A percentile compares a stretch with the other conserved stretches of the same genome.
Evolutionary conservation across 352 stramenopile species (phyloP).

Genomic region (Globisporangium acanthophoron): DNA sequence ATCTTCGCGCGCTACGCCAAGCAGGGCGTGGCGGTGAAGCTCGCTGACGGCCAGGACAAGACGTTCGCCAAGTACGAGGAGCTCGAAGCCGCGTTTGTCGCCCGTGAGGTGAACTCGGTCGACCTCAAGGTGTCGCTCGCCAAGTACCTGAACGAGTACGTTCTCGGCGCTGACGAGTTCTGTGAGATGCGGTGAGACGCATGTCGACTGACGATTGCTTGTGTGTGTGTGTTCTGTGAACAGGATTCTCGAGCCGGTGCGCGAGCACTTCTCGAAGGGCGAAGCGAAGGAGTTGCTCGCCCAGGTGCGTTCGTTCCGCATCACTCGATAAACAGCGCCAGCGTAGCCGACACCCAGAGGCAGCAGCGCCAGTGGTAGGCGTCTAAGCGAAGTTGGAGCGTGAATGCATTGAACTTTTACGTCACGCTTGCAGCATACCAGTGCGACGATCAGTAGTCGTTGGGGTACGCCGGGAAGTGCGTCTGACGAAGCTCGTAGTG

Average conservation of each 20-base stretch:
- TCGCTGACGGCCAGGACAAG: conserved; percentile 40
- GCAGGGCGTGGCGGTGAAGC: conserved; percentile 45
- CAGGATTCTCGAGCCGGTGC: conserved; percentile 94
- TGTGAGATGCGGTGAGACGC: not conserved
- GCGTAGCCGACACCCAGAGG: not conserved
- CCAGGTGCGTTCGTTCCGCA: conserved; percentile 96
- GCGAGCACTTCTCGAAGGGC: conserved; percentile 94
- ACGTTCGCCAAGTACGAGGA: conserved; percentile 89
- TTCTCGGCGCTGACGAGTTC: conserved; percentile 12
- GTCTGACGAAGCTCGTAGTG: conserved; percentile 28
- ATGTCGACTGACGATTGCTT: not conserved
- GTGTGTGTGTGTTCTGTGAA: conserved; percentile 7
- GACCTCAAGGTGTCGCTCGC: conserved; percentile 93
- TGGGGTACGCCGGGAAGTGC: conserved; percentile 26
- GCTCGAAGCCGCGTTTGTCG: conserved; percentile 90
- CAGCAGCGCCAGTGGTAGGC: not conserved
- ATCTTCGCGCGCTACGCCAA: conserved; percentile 86
- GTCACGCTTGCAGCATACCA: not conserved
- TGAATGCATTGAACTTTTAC: not conserved
- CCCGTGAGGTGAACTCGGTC: conserved; percentile 85
- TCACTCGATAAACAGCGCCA: conserved; percentile 70
- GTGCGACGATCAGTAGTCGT: conserved; percentile 5
- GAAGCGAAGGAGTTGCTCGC: conserved; percentile 94
- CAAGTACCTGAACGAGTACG: conserved; percentile 90
- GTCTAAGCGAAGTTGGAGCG: not conserved